Evolutionary conservation across 768 basidiomycete genomes (phyloP).

Genomic region (Leccinum aurantiacum): DNA sequence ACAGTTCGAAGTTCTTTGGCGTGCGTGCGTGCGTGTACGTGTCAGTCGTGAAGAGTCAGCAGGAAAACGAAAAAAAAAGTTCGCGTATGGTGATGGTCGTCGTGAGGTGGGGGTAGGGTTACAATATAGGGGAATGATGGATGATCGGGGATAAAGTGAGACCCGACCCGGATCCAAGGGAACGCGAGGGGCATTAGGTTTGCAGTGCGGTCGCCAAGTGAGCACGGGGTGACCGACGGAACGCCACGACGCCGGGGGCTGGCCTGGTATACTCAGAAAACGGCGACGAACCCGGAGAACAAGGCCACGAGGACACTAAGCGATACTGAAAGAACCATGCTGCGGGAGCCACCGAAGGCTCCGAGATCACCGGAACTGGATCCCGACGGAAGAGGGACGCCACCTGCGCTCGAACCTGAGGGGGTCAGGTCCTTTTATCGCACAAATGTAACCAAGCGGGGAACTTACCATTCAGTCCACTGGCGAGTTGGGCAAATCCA

Average conservation of each 20-base stretch:
- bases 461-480: constrained; percentile 8
- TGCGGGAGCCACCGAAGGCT: constrained; percentile 1
- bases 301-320: constrained; percentile 14
- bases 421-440: background rate
- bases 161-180: background rate
- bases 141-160: background rate
- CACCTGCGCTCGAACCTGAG: background rate
- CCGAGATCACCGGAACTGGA: constrained; percentile 2
- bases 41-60: background rate
- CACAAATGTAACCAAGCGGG: background rate
- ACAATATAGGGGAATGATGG: background rate
- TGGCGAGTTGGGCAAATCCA: constrained; percentile 31
- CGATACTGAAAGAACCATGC: constrained; percentile 13
- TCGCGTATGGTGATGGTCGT: background rate
- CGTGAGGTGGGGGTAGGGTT: background rate
- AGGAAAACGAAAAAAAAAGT: background rate
- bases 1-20: background rate
- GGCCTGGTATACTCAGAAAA: constrained; percentile 3
- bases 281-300: constrained; percentile 7
- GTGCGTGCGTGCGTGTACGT: background rate
- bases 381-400: constrained; percentile 4
- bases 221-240: background rate
- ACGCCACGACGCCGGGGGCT: background rate
- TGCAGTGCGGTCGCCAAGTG: background rate
- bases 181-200: background rate